Percentiles rank a stretch among this genome's conserved stretches.
phyloP scores from a whole-genome alignment of 1,139 yeast genomes.

The Maudiozyma humilis region DNA sequence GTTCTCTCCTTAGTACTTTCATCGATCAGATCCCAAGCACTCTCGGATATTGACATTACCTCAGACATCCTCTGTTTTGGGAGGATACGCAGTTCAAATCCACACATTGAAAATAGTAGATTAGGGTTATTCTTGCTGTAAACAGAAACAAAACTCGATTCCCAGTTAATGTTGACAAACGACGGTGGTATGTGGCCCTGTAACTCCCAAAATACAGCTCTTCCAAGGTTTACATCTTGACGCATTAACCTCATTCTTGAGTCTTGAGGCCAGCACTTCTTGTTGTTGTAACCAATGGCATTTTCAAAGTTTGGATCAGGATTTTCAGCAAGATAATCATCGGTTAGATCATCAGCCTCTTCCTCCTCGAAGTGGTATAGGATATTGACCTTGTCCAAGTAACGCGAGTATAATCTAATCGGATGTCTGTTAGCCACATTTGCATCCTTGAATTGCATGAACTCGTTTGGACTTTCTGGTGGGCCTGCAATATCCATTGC shows the following conservation, averaged over 20 bases:
- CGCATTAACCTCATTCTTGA: conserved; percentile 84
- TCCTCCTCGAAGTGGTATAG: conserved; percentile 66
- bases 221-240: conserved; percentile 84
- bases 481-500: conserved; percentile 86
- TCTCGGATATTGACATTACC: conserved; percentile 50
- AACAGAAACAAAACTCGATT: conserved; percentile 73
- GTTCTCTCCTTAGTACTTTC: conserved; percentile 73
- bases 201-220: conserved; percentile 90
- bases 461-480: conserved; percentile 61
- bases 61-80: conserved; percentile 62
- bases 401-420: conserved; percentile 71
- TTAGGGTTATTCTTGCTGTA: conserved; percentile 89
- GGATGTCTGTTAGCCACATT: conserved; percentile 63
- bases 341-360: conserved; percentile 68
- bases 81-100: conserved; percentile 83
- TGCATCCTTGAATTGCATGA: conserved; percentile 57
- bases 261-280: conserved; percentile 93
- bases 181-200: conserved; percentile 72
- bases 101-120: conserved; percentile 81
- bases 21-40: conserved; percentile 84
- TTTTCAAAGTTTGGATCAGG: conserved; percentile 90
- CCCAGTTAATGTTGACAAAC: conserved; percentile 70
- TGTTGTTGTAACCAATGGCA: conserved; percentile 80
- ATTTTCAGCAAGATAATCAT: conserved; percentile 69
- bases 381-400: conserved; percentile 73